These are phyloP conservation scores for Arthrocladium fulminans DNA, from an alignment of 2,329 filamentous ascomycete genomes.

Conservation along the genomic window DNA sequence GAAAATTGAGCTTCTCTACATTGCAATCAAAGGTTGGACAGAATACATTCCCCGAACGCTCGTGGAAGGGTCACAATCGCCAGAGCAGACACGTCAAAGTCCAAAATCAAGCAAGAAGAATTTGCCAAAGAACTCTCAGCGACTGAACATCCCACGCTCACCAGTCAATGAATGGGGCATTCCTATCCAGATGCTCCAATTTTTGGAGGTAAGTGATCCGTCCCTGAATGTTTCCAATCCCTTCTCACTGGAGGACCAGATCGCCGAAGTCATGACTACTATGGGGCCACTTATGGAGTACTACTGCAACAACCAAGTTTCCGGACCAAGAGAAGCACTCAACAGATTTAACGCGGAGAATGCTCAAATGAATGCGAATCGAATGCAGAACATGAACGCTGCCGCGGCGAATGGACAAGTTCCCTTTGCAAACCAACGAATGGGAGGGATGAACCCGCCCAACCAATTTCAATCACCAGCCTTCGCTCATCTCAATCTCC, in stretches of 20 bases:
- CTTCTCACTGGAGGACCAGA: conserved; percentile 34
- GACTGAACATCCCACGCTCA: conserved; percentile 37
- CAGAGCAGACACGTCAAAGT: conserved; percentile 44
- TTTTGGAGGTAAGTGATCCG: conserved; percentile 49
- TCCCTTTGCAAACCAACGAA: conserved; percentile 30
- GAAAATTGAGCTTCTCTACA: conserved; percentile 77
- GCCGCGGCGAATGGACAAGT: conserved; percentile 20
- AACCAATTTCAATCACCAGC: conserved; percentile 52
- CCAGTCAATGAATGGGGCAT: conserved; percentile 42
- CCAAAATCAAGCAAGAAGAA: conserved; percentile 51
- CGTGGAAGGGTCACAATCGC: conserved; percentile 42
- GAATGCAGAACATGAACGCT: conserved; percentile 16
- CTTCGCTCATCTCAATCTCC: conserved; percentile 45
- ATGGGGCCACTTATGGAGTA: conserved; percentile 55
- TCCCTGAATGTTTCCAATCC: conserved; percentile 2
- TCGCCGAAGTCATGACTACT: conserved; percentile 56
- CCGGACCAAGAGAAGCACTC: conserved; percentile 49
- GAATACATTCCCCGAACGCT: conserved; percentile 68
- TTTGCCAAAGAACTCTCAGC: conserved; percentile 29
- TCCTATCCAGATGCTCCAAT: conserved; percentile 48
- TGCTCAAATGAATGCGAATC: conserved; percentile 31
- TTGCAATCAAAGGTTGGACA: conserved; percentile 65
- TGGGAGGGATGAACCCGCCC: conserved; percentile 38
- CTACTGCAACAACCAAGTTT: conserved; percentile 43
- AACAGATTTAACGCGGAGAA: conserved; percentile 41